phyloP scores from a whole-genome alignment of 1,284 basidiomycete species.

The Heliocybe sulcata region DNA sequence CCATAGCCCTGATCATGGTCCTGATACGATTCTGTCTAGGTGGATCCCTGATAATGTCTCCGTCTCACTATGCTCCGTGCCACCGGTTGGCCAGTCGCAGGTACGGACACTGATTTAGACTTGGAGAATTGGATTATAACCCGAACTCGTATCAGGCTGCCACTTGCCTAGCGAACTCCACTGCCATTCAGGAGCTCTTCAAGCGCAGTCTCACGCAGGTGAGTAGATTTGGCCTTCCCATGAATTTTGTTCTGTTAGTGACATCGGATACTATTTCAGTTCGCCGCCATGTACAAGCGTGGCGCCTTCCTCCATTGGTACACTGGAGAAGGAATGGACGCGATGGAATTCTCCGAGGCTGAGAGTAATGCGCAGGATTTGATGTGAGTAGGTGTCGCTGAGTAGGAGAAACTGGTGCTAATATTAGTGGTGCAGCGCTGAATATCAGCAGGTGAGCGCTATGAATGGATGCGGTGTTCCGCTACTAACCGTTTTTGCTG shows the following conservation, averaged over 20 bases:
- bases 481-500: constrained; percentile 4
- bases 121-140: background rate
- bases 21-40: constrained; percentile 27
- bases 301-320: constrained; percentile 90
- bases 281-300: constrained; percentile 76
- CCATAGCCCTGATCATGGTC: constrained; percentile 1
- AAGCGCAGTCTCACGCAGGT: constrained; percentile 69
- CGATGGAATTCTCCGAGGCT: constrained; percentile 90
- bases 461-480: constrained; percentile 5
- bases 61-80: constrained; percentile 75
- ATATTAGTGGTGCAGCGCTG: constrained; percentile 35
- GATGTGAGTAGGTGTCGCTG: constrained; percentile 44
- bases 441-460: constrained; percentile 58
- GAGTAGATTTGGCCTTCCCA: constrained; percentile 12
- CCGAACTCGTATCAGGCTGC: constrained; percentile 40
- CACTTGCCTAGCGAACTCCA: constrained; percentile 80
- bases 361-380: constrained; percentile 80
- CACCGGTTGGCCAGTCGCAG: constrained; percentile 73
- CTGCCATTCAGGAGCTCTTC: constrained; percentile 88
- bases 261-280: constrained; percentile 34
- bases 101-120: constrained; percentile 20
- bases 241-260: constrained; percentile 11
- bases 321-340: constrained; percentile 86
- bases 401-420: background rate
- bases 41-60: constrained; percentile 86